Percentiles rank a stretch among this genome's conserved stretches.
Evolutionary conservation across 2,329 filamentous ascomycete species (phyloP).

Genomic region (Stenocarpella maydis): DNA sequence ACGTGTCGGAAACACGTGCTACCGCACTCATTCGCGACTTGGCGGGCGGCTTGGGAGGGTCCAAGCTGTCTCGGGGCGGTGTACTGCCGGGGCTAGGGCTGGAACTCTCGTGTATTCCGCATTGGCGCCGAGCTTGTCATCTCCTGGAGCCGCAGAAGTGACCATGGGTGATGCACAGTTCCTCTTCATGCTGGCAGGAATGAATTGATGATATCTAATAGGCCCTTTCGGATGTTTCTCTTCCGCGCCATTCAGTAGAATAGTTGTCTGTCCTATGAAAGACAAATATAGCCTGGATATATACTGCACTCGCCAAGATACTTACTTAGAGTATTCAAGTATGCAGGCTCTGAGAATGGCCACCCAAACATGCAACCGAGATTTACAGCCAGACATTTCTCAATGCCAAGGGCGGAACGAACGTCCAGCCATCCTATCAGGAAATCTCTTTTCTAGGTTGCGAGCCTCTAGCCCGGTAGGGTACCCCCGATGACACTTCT

Average conservation of each 20-base stretch:
- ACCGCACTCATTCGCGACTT: conserved; percentile 13
- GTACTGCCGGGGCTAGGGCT: conserved; percentile 10
- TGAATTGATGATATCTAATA: neutral
- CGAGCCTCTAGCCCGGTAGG: too few species aligned
- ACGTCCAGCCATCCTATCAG: too few species aligned
- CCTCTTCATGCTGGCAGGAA: neutral
- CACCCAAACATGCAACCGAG: too few species aligned
- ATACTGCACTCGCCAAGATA: neutral
- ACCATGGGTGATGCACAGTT: too few species aligned
- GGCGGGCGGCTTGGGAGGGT: conserved; percentile 7
- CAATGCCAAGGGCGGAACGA: too few species aligned
- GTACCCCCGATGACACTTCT: too few species aligned
- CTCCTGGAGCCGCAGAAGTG: neutral
- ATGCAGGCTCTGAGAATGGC: too few species aligned
- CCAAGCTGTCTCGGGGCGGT: conserved; percentile 1
- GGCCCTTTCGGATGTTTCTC: neutral
- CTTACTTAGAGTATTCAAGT: too few species aligned
- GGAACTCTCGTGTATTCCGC: neutral
- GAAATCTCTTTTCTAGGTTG: too few species aligned
- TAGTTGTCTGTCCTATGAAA: neutral
- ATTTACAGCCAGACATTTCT: too few species aligned
- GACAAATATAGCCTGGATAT: too few species aligned
- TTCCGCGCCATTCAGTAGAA: neutral
- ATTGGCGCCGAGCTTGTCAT: conserved; percentile 1
- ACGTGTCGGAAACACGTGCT: neutral